phyloP scores from a whole-genome alignment of 495 filamentous ascomycete genomes.

The Aspergillus carlsbadensis region DNA sequence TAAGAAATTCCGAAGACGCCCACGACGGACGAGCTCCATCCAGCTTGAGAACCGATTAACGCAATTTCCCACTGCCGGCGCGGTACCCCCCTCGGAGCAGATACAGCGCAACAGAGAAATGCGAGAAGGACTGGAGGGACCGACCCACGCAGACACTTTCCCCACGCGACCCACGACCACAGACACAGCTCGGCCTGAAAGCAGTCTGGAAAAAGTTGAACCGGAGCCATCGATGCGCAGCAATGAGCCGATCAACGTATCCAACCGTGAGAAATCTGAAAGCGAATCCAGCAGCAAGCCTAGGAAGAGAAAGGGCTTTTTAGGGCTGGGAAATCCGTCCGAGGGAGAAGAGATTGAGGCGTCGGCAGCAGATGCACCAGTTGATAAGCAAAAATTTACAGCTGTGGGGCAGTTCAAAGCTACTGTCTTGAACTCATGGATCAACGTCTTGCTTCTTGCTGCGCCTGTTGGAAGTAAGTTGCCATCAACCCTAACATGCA shows the following conservation, averaged over 20 bases:
- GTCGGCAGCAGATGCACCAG: background rate
- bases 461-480: slow-evolving; percentile 65
- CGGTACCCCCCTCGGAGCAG: slow-evolving; percentile 29
- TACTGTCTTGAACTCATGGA: slow-evolving; percentile 75
- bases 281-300: slow-evolving; percentile 15
- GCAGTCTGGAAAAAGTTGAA: slow-evolving; percentile 16
- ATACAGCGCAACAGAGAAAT: slow-evolving; percentile 28
- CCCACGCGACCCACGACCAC: slow-evolving; percentile 28
- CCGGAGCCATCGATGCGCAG: slow-evolving; percentile 33
- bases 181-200: slow-evolving; percentile 13
- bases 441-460: slow-evolving; percentile 78
- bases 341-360: slow-evolving; percentile 6
- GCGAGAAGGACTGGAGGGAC: slow-evolving; percentile 25
- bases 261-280: slow-evolving; percentile 9
- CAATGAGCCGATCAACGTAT: slow-evolving; percentile 39
- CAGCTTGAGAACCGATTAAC: slow-evolving; percentile 29
- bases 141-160: slow-evolving; percentile 29
- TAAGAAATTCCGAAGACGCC: slow-evolving; percentile 38
- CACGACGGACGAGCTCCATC: slow-evolving; percentile 31
- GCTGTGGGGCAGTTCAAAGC: slow-evolving; percentile 66
- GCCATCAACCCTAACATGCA: background rate
- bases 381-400: slow-evolving; percentile 58
- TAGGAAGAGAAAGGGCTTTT: slow-evolving; percentile 29
- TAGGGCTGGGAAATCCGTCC: slow-evolving; percentile 17
- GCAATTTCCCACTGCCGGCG: slow-evolving; percentile 23